A percentile compares a stretch with the other conserved stretches of the same genome.
These are phyloP conservation scores for Neonectria hederae DNA, from an alignment of 2,329 filamentous ascomycete species.

Conservation along the genomic window DNA sequence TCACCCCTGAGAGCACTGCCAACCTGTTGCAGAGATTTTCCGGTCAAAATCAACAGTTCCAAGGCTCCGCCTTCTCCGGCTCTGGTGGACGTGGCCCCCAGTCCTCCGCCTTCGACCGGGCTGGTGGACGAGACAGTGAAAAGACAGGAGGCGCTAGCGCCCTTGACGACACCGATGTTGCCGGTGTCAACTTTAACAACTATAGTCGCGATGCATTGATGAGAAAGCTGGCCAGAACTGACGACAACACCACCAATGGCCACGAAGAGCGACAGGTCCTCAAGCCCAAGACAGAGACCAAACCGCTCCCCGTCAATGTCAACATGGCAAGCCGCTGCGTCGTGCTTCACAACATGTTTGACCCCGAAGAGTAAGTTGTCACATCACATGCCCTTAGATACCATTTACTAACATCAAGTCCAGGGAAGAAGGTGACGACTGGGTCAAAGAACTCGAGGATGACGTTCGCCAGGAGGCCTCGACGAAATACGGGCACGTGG, in stretches of 20 bases:
- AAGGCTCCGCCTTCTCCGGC: slow-evolving; percentile 92
- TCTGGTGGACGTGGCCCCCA: slow-evolving; percentile 87
- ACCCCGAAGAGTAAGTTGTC: slow-evolving; percentile 85
- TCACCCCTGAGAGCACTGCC: slow-evolving; percentile 95
- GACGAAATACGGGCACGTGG: slow-evolving; percentile 94
- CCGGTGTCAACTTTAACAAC: slow-evolving; percentile 99
- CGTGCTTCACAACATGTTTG: slow-evolving; percentile 94
- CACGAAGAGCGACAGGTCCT: slow-evolving; percentile 76
- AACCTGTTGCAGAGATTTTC: slow-evolving; percentile 93
- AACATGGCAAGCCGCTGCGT: slow-evolving; percentile 95
- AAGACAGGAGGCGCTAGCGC: slow-evolving; percentile 93
- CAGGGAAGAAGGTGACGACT: slow-evolving; percentile 86
- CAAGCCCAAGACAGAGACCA: slow-evolving; percentile 81
- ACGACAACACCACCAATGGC: slow-evolving; percentile 75
- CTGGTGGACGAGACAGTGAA: slow-evolving; percentile 86
- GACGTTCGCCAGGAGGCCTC: slow-evolving; percentile 94
- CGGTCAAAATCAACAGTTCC: slow-evolving; percentile 79
- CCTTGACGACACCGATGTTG: slow-evolving; percentile 96
- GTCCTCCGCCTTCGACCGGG: slow-evolving; percentile 89
- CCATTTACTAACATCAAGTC: slow-evolving; percentile 46
- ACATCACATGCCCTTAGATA: not conserved
- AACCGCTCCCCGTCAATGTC: slow-evolving; percentile 83
- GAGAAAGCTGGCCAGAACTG: slow-evolving; percentile 96
- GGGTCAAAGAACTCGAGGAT: slow-evolving; percentile 93
- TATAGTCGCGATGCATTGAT: slow-evolving; percentile 98